Evolutionary conservation across 805 yeast species (phyloP).

Genomic region (Ogataea allantospora): DNA sequence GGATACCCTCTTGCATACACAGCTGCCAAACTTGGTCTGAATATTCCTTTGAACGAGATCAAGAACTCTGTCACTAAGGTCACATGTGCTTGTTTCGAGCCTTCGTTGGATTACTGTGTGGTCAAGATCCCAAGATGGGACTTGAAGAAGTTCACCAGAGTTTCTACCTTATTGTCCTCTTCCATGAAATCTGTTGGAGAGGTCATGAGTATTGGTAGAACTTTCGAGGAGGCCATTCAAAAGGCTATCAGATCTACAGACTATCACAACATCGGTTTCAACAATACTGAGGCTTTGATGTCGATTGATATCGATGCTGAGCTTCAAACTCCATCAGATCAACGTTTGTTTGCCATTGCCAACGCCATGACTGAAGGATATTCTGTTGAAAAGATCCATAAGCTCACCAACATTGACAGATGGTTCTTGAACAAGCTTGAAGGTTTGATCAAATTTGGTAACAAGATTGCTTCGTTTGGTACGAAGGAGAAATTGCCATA

Average conservation of each 20-base stretch:
- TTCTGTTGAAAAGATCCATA: constrained; percentile 89
- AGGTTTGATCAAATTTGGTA: constrained; percentile 70
- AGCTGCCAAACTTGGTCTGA: constrained; percentile 94
- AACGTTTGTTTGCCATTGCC: constrained; percentile 93
- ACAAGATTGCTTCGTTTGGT: constrained; percentile 55
- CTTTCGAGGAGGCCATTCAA: constrained; percentile 96
- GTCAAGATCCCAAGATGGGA: constrained; percentile 99
- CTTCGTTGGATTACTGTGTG: constrained; percentile 93
- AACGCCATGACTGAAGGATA: constrained; percentile 89
- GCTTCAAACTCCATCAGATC: constrained; percentile 95
- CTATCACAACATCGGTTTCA: constrained; percentile 93
- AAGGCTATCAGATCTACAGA: constrained; percentile 97
- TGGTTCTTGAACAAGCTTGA: constrained; percentile 92
- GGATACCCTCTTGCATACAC: constrained; percentile 98
- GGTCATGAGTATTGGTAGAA: constrained; percentile 96
- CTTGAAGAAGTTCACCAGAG: constrained; percentile 91
- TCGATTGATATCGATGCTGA: constrained; percentile 90
- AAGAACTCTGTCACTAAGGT: constrained; percentile 90
- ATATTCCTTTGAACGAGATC: constrained; percentile 87
- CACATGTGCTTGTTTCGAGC: constrained; percentile 96
- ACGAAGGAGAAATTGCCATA: constrained; percentile 61
- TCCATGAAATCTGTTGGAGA: constrained; percentile 99
- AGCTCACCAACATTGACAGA: constrained; percentile 85
- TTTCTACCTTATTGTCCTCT: constrained; percentile 80
- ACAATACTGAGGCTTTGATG: constrained; percentile 78